A percentile compares a stretch with the other conserved stretches of the same genome.
Conservation (phyloP, 805 yeast species). For the Isabelozyma pseudorhagii region DNA sequence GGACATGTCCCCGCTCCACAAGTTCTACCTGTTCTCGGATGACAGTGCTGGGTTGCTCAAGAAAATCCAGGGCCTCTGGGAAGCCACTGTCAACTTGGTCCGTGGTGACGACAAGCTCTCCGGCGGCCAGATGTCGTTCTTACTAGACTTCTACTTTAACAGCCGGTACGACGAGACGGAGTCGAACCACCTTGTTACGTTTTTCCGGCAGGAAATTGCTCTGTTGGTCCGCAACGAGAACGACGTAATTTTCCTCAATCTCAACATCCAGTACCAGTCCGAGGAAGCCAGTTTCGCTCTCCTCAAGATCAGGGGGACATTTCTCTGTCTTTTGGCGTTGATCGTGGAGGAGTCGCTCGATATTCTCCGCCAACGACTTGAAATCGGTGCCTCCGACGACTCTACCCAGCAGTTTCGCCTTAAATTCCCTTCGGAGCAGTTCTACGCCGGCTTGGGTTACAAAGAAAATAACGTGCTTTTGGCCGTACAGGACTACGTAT, state of each 20-base stretch:
- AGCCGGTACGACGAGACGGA: background rate
- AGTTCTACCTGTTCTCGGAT: background rate
- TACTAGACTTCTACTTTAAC: conserved; percentile 3
- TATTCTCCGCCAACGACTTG: conserved; percentile 9
- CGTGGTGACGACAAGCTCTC: conserved; percentile 17
- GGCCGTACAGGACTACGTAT: conserved; percentile 10
- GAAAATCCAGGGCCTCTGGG: conserved; percentile 26
- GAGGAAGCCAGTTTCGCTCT: conserved; percentile 13
- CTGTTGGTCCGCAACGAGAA: background rate
- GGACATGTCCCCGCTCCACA: background rate
- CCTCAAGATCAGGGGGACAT: conserved; percentile 23
- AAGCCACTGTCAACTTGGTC: conserved; percentile 12
- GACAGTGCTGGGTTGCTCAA: conserved; percentile 8
- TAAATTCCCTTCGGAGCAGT: conserved; percentile 23
- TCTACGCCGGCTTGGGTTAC: conserved; percentile 11
- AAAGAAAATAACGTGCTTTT: conserved; percentile 9
- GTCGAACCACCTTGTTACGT: background rate
- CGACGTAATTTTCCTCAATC: background rate
- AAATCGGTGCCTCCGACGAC: conserved; percentile 5
- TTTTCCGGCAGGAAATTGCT: background rate
- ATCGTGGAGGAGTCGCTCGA: conserved; percentile 30
- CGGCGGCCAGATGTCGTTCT: conserved; percentile 7
- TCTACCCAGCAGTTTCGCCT: conserved; percentile 9
- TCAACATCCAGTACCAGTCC: conserved; percentile 7
- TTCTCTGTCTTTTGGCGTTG: conserved; percentile 26